Conservation (phyloP, 2,329 filamentous ascomycete genomes). For the Diplodia seriata region DNA sequence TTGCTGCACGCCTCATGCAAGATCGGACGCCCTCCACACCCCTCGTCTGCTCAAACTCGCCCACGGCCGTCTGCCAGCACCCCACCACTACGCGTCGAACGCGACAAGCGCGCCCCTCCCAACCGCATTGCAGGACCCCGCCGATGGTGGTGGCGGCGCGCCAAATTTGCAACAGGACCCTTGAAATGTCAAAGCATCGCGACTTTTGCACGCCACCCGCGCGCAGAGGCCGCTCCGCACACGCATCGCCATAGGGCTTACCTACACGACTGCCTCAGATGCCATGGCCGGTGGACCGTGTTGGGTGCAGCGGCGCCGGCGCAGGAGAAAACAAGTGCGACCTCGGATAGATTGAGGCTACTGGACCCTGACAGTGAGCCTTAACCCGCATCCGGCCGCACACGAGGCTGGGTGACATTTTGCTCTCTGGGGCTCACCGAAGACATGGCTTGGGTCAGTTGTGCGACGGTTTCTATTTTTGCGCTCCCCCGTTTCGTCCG, state of each 20-base stretch:
- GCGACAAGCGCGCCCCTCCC: neutral
- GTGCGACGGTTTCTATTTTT: conserved; percentile 28
- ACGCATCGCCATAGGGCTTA: conserved; percentile 16
- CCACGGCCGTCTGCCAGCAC: conserved; percentile 16
- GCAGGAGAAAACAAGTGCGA: conserved; percentile 16
- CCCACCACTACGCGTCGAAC: neutral
- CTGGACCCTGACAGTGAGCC: conserved; percentile 23
- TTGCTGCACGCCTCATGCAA: conserved; percentile 24
- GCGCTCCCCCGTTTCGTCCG: conserved; percentile 2
- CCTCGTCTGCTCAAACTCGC: neutral
- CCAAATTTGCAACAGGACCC: neutral
- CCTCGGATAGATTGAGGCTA: conserved; percentile 14
- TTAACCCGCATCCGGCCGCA: conserved; percentile 5
- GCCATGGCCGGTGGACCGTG: conserved; percentile 1
- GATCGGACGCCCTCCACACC: conserved; percentile 24
- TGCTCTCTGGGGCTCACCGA: conserved; percentile 7
- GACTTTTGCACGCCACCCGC: conserved; percentile 5
- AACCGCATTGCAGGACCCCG: conserved; percentile 12
- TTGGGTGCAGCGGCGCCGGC: conserved; percentile 11
- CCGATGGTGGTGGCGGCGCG: conserved; percentile 4
- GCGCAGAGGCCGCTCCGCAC: conserved; percentile 25
- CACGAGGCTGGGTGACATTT: conserved; percentile 11
- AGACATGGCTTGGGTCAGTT: conserved; percentile 19
- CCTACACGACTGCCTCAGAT: conserved; percentile 7
- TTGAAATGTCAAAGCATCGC: conserved; percentile 6